phyloP scores from a whole-genome alignment of 2,329 filamentous ascomycete species.

The Paraconiothyrium sp. region DNA sequence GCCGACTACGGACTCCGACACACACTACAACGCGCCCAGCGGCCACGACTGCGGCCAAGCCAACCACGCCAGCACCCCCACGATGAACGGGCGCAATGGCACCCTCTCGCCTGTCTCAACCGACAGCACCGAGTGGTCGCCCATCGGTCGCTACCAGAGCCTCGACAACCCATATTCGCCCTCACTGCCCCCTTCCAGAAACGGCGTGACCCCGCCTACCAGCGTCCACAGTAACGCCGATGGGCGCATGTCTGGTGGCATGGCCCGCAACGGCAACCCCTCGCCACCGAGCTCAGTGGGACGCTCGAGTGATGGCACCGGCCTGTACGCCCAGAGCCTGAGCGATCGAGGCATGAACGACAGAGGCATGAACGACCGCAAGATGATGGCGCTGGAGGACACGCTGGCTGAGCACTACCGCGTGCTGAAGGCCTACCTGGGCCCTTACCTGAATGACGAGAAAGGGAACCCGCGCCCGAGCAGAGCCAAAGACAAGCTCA shows the following conservation, averaged over 20 bases:
- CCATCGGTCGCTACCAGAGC: constrained; percentile 51
- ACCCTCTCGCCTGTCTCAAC: constrained; percentile 52
- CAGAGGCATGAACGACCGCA: constrained; percentile 67
- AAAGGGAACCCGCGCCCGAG: constrained; percentile 79
- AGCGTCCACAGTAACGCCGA: constrained; percentile 54
- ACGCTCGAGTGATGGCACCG: constrained; percentile 82
- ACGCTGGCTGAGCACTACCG: constrained; percentile 82
- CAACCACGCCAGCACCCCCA: constrained; percentile 33
- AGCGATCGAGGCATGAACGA: constrained; percentile 67
- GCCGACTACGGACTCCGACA: constrained; percentile 20
- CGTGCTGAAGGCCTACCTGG: constrained; percentile 79
- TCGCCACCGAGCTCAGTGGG: constrained; percentile 91
- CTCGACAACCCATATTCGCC: constrained; percentile 52
- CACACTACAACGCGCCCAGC: constrained; percentile 21
- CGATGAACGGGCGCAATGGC: constrained; percentile 51
- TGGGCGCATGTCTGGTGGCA: constrained; percentile 63
- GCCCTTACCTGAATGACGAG: constrained; percentile 75
- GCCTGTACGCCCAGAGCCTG: constrained; percentile 64
- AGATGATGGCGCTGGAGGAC: constrained; percentile 69
- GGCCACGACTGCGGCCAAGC: constrained; percentile 17
- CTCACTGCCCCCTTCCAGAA: constrained; percentile 44
- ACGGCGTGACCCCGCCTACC: constrained; percentile 44
- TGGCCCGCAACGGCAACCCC: constrained; percentile 64
- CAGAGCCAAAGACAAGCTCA: constrained; percentile 91
- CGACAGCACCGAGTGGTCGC: constrained; percentile 53